A percentile compares a stretch with the other conserved stretches of the same genome.
Conservation (phyloP, 345 rosid genomes). For the Aurinia saxatilis region DNA sequence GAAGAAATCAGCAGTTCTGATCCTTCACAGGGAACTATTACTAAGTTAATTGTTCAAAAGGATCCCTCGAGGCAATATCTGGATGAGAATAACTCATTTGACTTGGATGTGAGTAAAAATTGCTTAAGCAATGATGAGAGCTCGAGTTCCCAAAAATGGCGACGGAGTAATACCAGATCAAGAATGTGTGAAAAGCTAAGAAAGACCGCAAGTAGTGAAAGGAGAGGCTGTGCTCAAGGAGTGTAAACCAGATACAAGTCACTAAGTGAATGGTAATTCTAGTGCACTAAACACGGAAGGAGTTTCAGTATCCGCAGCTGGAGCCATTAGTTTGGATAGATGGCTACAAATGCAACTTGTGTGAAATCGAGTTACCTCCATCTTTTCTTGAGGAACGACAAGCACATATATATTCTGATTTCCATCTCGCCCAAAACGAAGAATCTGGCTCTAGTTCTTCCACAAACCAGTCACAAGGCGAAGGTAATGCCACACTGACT, state of each 20-base stretch:
- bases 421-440: slow-evolving; percentile 77
- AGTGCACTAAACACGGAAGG: slow-evolving; percentile 15
- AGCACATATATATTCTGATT: slow-evolving; percentile 83
- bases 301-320: slow-evolving; percentile 9
- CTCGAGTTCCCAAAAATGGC: neutral
- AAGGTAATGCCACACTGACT: slow-evolving; percentile 39
- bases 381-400: slow-evolving; percentile 72
- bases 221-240: slow-evolving; percentile 27
- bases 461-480: slow-evolving; percentile 20
- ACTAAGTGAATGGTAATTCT: neutral
- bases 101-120: slow-evolving; percentile 30
- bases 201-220: slow-evolving; percentile 15
- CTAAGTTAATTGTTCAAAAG: slow-evolving; percentile 40
- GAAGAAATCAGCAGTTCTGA: slow-evolving; percentile 49
- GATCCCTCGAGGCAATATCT: slow-evolving; percentile 32
- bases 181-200: slow-evolving; percentile 19
- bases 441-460: slow-evolving; percentile 41
- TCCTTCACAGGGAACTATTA: slow-evolving; percentile 61
- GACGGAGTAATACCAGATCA: slow-evolving; percentile 14
- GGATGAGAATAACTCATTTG: slow-evolving; percentile 31
- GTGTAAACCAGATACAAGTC: slow-evolving; percentile 4
- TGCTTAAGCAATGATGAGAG: slow-evolving; percentile 27
- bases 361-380: slow-evolving; percentile 79
- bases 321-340: slow-evolving; percentile 49
- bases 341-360: slow-evolving; percentile 65